Evolutionary conservation across 2,329 filamentous ascomycete genomes (phyloP).

Genomic region (Ustulina deusta): DNA sequence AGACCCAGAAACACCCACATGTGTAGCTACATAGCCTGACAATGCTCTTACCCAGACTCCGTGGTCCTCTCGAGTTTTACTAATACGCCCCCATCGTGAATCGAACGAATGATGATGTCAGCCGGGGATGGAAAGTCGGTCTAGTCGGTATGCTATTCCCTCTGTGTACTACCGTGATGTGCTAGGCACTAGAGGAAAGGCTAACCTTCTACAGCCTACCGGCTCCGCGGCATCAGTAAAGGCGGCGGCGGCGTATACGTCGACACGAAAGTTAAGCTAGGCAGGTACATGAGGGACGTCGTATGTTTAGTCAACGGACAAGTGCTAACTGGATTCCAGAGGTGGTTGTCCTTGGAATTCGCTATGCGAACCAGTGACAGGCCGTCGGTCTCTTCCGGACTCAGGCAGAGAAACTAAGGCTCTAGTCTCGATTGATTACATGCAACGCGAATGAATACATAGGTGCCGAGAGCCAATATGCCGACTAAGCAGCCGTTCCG

Average conservation of each 20-base stretch:
- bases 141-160: conserved; percentile 37
- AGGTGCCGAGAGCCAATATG: conserved; percentile 20
- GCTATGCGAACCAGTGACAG: conserved; percentile 29
- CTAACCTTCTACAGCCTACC: conserved; percentile 34
- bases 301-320: conserved; percentile 21
- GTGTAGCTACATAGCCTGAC: conserved; percentile 38
- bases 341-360: conserved; percentile 9
- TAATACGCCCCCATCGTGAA: conserved; percentile 40
- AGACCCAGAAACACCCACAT: conserved; percentile 32
- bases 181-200: conserved; percentile 31
- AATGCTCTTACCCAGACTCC: conserved; percentile 33
- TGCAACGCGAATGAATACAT: conserved; percentile 1
- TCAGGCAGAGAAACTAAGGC: conserved; percentile 4
- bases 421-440: not conserved
- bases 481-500: conserved; percentile 12
- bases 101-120: conserved; percentile 49
- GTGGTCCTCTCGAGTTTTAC: conserved; percentile 22
- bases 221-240: conserved; percentile 31
- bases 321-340: conserved; percentile 16
- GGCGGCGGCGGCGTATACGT: conserved; percentile 30
- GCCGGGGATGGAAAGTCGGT: conserved; percentile 39
- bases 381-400: conserved; percentile 4
- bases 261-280: conserved; percentile 5
- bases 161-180: conserved; percentile 37
- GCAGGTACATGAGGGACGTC: conserved; percentile 15